Conservation (phyloP, 2,329 filamentous ascomycete genomes). For the Sordariomycetes sp. region DNA sequence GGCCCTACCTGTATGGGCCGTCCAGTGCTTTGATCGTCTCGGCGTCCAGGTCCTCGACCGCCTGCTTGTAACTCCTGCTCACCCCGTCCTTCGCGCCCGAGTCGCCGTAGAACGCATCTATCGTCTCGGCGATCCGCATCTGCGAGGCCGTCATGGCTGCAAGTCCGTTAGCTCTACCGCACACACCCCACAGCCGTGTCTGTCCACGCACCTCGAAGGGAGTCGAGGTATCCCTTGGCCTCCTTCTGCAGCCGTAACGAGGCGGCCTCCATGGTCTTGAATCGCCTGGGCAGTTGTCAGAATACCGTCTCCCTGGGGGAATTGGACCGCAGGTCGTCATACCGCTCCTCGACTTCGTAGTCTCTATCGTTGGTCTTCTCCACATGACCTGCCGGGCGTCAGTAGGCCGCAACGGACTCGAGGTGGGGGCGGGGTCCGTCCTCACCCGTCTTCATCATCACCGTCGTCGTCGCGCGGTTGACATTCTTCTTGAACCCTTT, state of each 20-base stretch:
- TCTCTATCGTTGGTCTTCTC: slow-evolving; percentile 98
- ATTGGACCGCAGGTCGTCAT: slow-evolving; percentile 9
- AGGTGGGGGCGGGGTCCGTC: not conserved
- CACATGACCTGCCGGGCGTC: slow-evolving; percentile 59
- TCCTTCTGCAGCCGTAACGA: slow-evolving; percentile 90
- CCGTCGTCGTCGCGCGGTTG: slow-evolving; percentile 96
- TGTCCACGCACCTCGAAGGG: slow-evolving; percentile 58
- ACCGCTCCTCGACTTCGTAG: slow-evolving; percentile 96
- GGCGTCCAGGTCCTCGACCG: slow-evolving; percentile 92
- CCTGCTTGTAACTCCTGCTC: slow-evolving; percentile 94
- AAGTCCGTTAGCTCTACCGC: not conserved
- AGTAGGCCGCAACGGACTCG: not conserved
- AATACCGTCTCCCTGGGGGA: slow-evolving; percentile 2
- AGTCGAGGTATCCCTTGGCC: slow-evolving; percentile 95
- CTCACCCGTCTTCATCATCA: slow-evolving; percentile 98
- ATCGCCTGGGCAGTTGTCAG: slow-evolving; percentile 50
- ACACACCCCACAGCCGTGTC: not conserved
- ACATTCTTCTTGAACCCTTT: slow-evolving; percentile 67
- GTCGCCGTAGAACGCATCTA: slow-evolving; percentile 98
- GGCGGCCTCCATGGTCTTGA: slow-evolving; percentile 94
- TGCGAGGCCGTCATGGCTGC: slow-evolving; percentile 96
- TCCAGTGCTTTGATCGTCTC: slow-evolving; percentile 98
- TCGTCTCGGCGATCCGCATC: slow-evolving; percentile 98
- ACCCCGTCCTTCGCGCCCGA: slow-evolving; percentile 91
- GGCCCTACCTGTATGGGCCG: slow-evolving; percentile 69